Conservation (phyloP, 352 stramenopile species). For the Phytophthora quininea region DNA sequence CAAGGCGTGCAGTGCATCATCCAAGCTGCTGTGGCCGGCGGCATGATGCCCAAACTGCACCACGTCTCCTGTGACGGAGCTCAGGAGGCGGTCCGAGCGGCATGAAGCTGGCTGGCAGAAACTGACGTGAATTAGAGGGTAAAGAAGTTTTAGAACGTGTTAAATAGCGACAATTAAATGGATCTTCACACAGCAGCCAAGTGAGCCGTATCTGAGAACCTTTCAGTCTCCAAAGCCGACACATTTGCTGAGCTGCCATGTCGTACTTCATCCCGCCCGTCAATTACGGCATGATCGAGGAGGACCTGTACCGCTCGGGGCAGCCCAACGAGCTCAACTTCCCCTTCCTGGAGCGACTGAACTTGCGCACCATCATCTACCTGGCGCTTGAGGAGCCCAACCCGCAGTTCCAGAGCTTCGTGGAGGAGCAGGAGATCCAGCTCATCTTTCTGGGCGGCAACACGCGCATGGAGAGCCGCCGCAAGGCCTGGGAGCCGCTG, state of each 20-base stretch:
- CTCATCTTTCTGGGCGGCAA: conserved; percentile 88
- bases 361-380: conserved; percentile 92
- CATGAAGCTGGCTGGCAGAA: not conserved
- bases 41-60: conserved; percentile 87
- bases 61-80: conserved; percentile 67
- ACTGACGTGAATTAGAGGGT: conserved; percentile 1
- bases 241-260: conserved; percentile 46
- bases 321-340: conserved; percentile 94
- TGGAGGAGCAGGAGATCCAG: conserved; percentile 92
- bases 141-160: conserved; percentile 36
- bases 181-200: conserved; percentile 9
- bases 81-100: conserved; percentile 11
- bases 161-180: conserved; percentile 33
- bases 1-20: conserved; percentile 80
- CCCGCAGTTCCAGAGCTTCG: conserved; percentile 89
- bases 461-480: conserved; percentile 87
- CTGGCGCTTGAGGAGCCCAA: conserved; percentile 90
- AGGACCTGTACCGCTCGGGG: conserved; percentile 91
- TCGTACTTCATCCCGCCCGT: conserved; percentile 93
- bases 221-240: not conserved
- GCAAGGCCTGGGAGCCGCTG: conserved; percentile 87
- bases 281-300: conserved; percentile 94
- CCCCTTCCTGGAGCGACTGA: conserved; percentile 90
- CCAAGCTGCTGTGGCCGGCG: conserved; percentile 66
- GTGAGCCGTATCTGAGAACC: too few species aligned